Base-by-base conservation (phyloP, 768 basidiomycete species). In the Agrocybe praecox region DNA sequence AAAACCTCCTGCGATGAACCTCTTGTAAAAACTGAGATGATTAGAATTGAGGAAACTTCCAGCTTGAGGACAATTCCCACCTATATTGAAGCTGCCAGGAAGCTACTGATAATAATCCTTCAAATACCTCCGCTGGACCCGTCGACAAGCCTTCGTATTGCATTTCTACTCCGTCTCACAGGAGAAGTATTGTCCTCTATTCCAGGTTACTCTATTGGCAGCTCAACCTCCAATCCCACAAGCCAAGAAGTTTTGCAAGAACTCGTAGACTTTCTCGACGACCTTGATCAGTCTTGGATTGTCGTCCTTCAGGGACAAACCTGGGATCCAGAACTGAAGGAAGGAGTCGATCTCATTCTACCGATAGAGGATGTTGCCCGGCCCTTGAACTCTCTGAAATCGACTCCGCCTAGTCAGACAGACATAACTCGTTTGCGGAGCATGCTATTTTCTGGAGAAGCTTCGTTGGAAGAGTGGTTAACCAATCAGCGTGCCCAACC, bases 61-160 rank as follows among this genome's bases (percentile, higher is more conserved):
- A 76, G 72, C 17, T 73, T 89, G 1, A 80, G 81, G 33, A 88
- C 87, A 0, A 75, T 92, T 17, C 56, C 76, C 0, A 65, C 77
- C 6, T 93, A 90, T 62, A 80, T 93, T 26, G 76, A 77, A 23
- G 81, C 84, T 2, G 76, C 80, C 26, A 84, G 81, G 19, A 73
- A 72, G 46, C 72, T 92, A 18, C 72, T 92, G 11, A 76, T 80
- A 0, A 65, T 93, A 46, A 78, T 90, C 42, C 74, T 92, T 18
- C 89, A 86, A 65, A 88, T 92, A 48, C 91, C 90, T 0, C 90
- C 91, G 12, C 68, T 89, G 15, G 83, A 85, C 57, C 86, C 88
- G 0, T 91, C 90, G 2, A 82, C 86, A 4, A 73, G 84, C 14
- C 76, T 92, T 4, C 83, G 91, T 9, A 85, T 78, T 8, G 76